A percentile compares a stretch with the other conserved stretches of the same genome.
Evolutionary conservation across 2,329 filamentous ascomycete genomes (phyloP).

Genomic region (Ophiostoma quercus): DNA sequence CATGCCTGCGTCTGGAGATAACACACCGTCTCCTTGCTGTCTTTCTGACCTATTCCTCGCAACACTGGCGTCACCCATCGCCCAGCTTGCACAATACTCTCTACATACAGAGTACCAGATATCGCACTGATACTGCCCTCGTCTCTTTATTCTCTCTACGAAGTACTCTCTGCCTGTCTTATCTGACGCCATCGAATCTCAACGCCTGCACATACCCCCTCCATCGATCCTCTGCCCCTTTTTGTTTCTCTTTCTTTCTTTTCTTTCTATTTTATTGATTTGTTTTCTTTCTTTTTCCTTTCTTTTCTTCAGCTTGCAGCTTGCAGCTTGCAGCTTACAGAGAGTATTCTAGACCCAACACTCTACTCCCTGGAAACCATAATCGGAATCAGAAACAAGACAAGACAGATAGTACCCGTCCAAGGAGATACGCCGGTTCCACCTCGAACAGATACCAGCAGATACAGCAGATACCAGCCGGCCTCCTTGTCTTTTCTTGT

Average conservation of each 20-base stretch:
- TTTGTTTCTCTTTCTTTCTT: background rate
- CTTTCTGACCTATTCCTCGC: no score
- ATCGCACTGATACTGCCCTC: slow-evolving; percentile 5
- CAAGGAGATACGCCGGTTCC: slow-evolving; percentile 6
- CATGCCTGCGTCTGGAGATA: slow-evolving; percentile 3
- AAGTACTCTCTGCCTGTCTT: slow-evolving; percentile 22
- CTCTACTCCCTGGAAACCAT: background rate
- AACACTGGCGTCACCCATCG: background rate
- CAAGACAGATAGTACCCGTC: background rate
- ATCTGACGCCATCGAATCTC: slow-evolving; percentile 27
- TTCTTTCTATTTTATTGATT: background rate
- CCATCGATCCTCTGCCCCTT: slow-evolving; percentile 1
- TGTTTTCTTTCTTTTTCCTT: background rate
- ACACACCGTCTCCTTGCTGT: background rate
- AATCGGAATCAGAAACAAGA: slow-evolving; percentile 3
- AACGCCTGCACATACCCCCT: background rate
- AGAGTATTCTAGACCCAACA: background rate
- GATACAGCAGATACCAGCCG: no score
- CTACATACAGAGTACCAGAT: no score
- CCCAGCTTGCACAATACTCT: slow-evolving; percentile 2
- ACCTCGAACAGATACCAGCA: background rate
- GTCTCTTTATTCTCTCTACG: no score
- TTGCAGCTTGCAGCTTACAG: background rate
- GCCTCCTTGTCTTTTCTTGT: no score
- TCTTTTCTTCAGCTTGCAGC: background rate